These are phyloP conservation scores for Nitzschia sp. DNA, from an alignment of 108 stramenopile species.

Conservation along the genomic window DNA sequence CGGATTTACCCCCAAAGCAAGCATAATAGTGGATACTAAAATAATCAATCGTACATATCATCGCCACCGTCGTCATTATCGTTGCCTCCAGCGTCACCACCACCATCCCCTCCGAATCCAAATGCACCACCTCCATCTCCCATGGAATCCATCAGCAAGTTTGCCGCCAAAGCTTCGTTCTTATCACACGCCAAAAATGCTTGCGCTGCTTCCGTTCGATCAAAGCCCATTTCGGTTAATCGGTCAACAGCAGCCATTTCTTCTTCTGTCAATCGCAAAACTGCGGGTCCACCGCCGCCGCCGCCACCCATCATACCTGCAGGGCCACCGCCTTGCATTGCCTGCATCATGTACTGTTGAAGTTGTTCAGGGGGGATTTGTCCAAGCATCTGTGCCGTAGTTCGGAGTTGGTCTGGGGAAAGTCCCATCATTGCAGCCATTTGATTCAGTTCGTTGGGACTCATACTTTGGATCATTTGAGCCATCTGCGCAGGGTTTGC, in stretches of 20 bases:
- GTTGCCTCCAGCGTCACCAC: conserved; percentile 40
- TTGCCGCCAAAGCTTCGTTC: conserved; percentile 98
- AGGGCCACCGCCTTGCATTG: conserved; percentile 63
- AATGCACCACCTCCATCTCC: conserved; percentile 56
- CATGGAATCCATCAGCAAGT: conserved; percentile 92
- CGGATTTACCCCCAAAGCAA: no score
- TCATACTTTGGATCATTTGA: conserved; percentile 87
- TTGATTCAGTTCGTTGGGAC: conserved; percentile 84
- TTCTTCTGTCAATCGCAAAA: conserved; percentile 89
- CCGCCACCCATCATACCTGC: conserved; percentile 53
- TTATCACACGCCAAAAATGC: conserved; percentile 99
- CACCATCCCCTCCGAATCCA: conserved; percentile 51
- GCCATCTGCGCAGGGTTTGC: conserved; percentile 84
- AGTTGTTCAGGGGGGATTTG: conserved; percentile 94
- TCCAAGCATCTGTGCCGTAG: conserved; percentile 87
- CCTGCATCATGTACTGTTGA: conserved; percentile 86
- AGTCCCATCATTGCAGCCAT: conserved; percentile 94
- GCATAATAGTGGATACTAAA: no score
- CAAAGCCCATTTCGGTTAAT: conserved; percentile 95
- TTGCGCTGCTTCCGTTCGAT: conserved; percentile 90
- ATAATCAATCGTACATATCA: conserved; percentile 90
- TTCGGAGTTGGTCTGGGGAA: conserved; percentile 89
- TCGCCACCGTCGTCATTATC: conserved; percentile 53
- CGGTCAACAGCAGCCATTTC: conserved; percentile 96
- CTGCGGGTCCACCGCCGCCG: conserved; percentile 51